These are phyloP conservation scores for Wickerhamomyces mucosus DNA, from an alignment of 805 yeast species.

Conservation along the genomic window DNA sequence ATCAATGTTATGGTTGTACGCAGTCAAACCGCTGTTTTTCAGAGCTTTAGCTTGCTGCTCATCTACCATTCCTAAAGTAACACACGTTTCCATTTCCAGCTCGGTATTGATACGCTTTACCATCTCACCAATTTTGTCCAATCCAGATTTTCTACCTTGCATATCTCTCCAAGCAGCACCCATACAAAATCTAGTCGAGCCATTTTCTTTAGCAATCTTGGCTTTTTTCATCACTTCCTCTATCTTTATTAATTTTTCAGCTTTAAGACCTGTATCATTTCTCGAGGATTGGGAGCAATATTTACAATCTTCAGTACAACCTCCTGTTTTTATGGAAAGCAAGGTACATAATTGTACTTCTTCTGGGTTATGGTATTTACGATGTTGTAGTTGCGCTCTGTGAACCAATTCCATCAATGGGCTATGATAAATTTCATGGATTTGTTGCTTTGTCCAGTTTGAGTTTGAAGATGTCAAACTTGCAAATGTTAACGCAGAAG, in stretches of 20 bases:
- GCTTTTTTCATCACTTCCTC: slow-evolving; percentile 63
- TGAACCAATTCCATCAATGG: slow-evolving; percentile 56
- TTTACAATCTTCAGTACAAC: slow-evolving; percentile 75
- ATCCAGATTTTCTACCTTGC: slow-evolving; percentile 64
- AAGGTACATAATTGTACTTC: slow-evolving; percentile 72
- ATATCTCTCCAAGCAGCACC: slow-evolving; percentile 88
- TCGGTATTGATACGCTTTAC: slow-evolving; percentile 46
- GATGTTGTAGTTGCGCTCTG: slow-evolving; percentile 55
- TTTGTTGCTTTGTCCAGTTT: slow-evolving; percentile 52
- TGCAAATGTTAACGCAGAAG: too few species aligned
- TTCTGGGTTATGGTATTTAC: slow-evolving; percentile 55
- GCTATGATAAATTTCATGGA: slow-evolving; percentile 49
- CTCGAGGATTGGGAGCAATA: slow-evolving; percentile 72
- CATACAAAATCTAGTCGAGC: slow-evolving; percentile 73
- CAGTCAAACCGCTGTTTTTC: slow-evolving; percentile 66
- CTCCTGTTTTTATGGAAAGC: slow-evolving; percentile 69
- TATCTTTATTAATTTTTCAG: slow-evolving; percentile 50
- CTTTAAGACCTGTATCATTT: slow-evolving; percentile 62
- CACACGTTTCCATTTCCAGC: slow-evolving; percentile 68
- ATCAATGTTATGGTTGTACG: slow-evolving; percentile 75
- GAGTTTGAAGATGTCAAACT: background rate
- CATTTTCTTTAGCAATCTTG: slow-evolving; percentile 53
- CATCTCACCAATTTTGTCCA: slow-evolving; percentile 56
- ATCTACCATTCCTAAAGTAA: slow-evolving; percentile 71
- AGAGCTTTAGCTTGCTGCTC: slow-evolving; percentile 51